Percentiles rank a stretch among this genome's conserved stretches.
These are phyloP conservation scores for Tylopilus subfusipes DNA, from an alignment of 768 basidiomycete species.

Conservation along the genomic window DNA sequence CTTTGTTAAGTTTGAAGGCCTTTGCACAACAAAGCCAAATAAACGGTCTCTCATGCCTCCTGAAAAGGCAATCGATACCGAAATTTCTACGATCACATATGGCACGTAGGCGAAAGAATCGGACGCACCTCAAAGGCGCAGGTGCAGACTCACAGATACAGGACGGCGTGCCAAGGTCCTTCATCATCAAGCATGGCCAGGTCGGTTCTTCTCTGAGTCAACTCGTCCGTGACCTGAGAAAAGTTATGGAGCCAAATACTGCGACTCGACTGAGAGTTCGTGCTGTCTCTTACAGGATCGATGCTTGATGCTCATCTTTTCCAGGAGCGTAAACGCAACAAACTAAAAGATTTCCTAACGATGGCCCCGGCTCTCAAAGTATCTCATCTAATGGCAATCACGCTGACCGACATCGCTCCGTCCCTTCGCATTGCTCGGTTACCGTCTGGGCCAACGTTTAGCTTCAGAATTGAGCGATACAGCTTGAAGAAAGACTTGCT, in stretches of 20 bases:
- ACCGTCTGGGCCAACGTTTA: conserved; percentile 89
- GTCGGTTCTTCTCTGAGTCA: conserved; percentile 85
- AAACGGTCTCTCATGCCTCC: conserved; percentile 10
- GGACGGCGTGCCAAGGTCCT: conserved; percentile 72
- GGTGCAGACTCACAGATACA: conserved; percentile 33
- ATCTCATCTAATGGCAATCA: conserved; percentile 90
- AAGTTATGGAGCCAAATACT: conserved; percentile 98
- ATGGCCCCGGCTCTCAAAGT: conserved; percentile 90
- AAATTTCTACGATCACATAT: conserved; percentile 10
- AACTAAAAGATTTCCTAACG: conserved; percentile 89
- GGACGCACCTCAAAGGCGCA: conserved; percentile 73
- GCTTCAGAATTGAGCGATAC: conserved; percentile 90
- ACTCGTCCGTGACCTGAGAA: conserved; percentile 88
- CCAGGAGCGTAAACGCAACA: conserved; percentile 87
- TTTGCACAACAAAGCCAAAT: conserved; percentile 25
- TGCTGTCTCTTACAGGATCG: conserved; percentile 5
- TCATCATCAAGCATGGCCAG: conserved; percentile 94
- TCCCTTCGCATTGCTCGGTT: conserved; percentile 84
- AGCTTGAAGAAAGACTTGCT: conserved; percentile 84
- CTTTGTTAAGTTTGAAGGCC: neutral
- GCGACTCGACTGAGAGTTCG: conserved; percentile 84
- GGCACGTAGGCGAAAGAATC: conserved; percentile 74
- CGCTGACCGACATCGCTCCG: conserved; percentile 79
- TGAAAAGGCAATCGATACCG: conserved; percentile 20
- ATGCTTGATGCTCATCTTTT: conserved; percentile 16